A percentile compares a stretch with the other conserved stretches of the same genome.
Evolutionary conservation across 345 rosid species (phyloP).

Genomic region (Pelargonium nanum): DNA sequence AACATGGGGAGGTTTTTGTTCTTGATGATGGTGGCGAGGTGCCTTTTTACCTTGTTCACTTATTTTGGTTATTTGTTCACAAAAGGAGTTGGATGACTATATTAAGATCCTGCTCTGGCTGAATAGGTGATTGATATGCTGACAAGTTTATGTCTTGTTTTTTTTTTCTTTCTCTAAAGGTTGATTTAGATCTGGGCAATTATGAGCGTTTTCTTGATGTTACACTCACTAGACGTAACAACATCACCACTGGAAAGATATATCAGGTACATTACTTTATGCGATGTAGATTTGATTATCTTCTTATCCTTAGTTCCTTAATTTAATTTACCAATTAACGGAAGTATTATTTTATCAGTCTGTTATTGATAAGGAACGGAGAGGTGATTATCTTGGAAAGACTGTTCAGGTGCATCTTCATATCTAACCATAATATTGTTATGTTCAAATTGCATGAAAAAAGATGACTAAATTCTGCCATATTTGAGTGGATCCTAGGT

Average conservation of each 20-base stretch:
- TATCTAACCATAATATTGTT: neutral
- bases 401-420: constrained; percentile 71
- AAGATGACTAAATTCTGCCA: neutral
- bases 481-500: constrained; percentile 37
- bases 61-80: neutral
- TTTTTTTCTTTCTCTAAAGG: constrained; percentile 29
- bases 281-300: neutral
- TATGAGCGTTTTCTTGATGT: constrained; percentile 70
- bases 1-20: constrained; percentile 84
- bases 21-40: constrained; percentile 88
- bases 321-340: neutral
- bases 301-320: neutral
- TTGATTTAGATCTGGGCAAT: constrained; percentile 81
- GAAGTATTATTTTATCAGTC: constrained; percentile 31
- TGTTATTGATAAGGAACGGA: constrained; percentile 86
- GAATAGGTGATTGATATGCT: neutral
- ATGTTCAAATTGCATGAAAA: neutral
- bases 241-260: constrained; percentile 75
- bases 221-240: constrained; percentile 67
- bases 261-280: constrained; percentile 39
- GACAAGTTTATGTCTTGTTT: neutral
- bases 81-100: neutral
- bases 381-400: constrained; percentile 92
- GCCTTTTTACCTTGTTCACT: neutral
- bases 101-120: neutral